Evolutionary conservation across 805 yeast species (phyloP).

Genomic region (Millerozyma miso): DNA sequence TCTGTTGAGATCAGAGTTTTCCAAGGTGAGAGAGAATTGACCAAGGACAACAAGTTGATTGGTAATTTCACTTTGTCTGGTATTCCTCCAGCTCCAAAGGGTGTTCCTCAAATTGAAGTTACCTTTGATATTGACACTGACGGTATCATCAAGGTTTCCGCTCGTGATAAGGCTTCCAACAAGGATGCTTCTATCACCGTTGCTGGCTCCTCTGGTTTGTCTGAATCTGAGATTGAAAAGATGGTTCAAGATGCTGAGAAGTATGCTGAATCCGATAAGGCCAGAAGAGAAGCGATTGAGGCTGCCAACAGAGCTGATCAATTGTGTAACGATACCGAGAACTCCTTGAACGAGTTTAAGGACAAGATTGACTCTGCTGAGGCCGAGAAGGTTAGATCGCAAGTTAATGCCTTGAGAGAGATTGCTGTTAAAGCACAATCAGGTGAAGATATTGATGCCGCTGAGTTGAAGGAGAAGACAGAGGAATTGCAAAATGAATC

Average conservation of each 20-base stretch:
- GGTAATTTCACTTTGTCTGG: constrained; percentile 96
- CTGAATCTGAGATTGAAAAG: constrained; percentile 84
- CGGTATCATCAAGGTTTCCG: constrained; percentile 94
- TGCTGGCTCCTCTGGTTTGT: constrained; percentile 92
- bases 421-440: constrained; percentile 61
- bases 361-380: constrained; percentile 44
- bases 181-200: constrained; percentile 94
- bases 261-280: constrained; percentile 83
- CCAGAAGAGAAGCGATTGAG: constrained; percentile 79
- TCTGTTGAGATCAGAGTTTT: constrained; percentile 95
- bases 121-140: constrained; percentile 96
- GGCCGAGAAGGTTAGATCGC: constrained; percentile 44
- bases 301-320: constrained; percentile 81
- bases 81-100: constrained; percentile 94
- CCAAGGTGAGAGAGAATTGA: constrained; percentile 99
- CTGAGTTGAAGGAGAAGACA: constrained; percentile 65
- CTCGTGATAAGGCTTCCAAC: constrained; percentile 88
- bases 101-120: constrained; percentile 92
- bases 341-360: constrained; percentile 45
- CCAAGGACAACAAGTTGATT: constrained; percentile 94
- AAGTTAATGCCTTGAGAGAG: constrained; percentile 59
- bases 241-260: constrained; percentile 90
- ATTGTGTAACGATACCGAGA: constrained; percentile 54
- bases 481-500: constrained; percentile 74
- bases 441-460: constrained; percentile 58